Evolutionary conservation across 257 asterid species (phyloP).

Genomic region (Plectranthus barbatus): DNA sequence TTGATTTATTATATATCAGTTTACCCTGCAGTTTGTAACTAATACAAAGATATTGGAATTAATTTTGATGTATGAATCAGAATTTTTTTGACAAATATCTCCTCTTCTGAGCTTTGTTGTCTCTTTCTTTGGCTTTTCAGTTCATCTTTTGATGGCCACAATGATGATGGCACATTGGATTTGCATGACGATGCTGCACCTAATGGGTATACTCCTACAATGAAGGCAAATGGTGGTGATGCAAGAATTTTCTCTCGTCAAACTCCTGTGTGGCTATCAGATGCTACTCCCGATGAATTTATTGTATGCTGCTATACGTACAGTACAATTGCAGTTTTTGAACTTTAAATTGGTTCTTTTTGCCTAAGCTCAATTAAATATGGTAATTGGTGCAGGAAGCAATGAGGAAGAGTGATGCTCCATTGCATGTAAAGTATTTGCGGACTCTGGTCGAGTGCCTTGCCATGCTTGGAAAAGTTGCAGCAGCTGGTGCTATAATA

Average conservation of each 20-base stretch:
- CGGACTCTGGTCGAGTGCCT: conserved; percentile 96
- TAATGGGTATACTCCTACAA: conserved; percentile 40
- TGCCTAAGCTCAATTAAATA: conserved; percentile 17
- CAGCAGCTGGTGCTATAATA: conserved; percentile 97
- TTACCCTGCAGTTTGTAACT: background rate
- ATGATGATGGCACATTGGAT: conserved; percentile 58
- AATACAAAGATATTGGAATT: background rate
- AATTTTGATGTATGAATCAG: background rate
- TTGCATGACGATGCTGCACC: conserved; percentile 45
- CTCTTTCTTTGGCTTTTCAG: conserved; percentile 34
- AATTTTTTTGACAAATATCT: background rate
- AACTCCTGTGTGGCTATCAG: conserved; percentile 82
- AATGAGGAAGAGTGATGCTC: conserved; percentile 81
- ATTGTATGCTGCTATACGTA: conserved; percentile 57
- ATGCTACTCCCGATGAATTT: conserved; percentile 95
- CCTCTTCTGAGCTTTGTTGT: conserved; percentile 5
- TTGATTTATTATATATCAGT: background rate
- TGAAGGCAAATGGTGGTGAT: conserved; percentile 57
- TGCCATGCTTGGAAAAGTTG: conserved; percentile 96
- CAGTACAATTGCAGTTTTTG: conserved; percentile 19
- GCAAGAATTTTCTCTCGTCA: conserved; percentile 47
- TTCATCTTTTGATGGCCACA: conserved; percentile 66
- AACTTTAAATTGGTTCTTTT: conserved; percentile 15
- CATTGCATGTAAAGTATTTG: conserved; percentile 84
- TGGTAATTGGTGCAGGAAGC: conserved; percentile 64